Base-by-base conservation (phyloP, 108 stramenopile species). In the Nitzschia sp. region DNA sequence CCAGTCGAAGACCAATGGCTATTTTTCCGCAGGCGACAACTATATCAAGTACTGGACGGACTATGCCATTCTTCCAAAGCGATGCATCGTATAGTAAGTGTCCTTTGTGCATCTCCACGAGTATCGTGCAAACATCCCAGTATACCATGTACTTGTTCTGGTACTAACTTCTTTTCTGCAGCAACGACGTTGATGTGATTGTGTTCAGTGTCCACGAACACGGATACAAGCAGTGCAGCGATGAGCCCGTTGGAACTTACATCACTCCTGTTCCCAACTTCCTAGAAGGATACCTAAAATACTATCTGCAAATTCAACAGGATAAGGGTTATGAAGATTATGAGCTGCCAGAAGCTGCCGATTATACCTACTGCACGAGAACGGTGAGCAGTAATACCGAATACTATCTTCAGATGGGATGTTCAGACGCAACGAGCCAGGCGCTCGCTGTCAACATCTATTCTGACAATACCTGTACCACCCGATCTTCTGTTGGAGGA, bases 41-140 rank as follows among this genome's bases (percentile, higher is more conserved):
- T 67, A 72, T 36, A 93, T 93, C 61, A 69, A 76, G 54, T 87
- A 87, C 76, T 93, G 92, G 92, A 90, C 88, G 3, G 78, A 88
- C 21, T 91, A 89, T 63, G 89, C 89, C 61, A 85, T 93, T 58
- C 72, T 82, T 31, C 89, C 92, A 22, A 79, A 85, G 50, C 73
- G 80, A 60, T 93, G 92, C 62, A 77, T 90, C 41, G 76, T 81
- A 8, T 76, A 81, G 83, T 84, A 80, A 77, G 83, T 80, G 6
- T n/a, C n/a, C n/a, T n/a, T n/a, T n/a, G n/a, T 58, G 29, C 26
- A 17, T 11, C 3, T 26, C 25, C n/a, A 13, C 21, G 22, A 44
- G 60, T 6, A 44, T 36, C 5, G 6, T 21, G 6, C 25, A 19
- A 3, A 13, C 15, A 53, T 53, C 19, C 11, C 52, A 19, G 6